Percentiles rank a stretch among this genome's conserved stretches.
phyloP scores from a whole-genome alignment of 2,329 filamentous ascomycete genomes.

The Emergomyces pasteurianus region DNA sequence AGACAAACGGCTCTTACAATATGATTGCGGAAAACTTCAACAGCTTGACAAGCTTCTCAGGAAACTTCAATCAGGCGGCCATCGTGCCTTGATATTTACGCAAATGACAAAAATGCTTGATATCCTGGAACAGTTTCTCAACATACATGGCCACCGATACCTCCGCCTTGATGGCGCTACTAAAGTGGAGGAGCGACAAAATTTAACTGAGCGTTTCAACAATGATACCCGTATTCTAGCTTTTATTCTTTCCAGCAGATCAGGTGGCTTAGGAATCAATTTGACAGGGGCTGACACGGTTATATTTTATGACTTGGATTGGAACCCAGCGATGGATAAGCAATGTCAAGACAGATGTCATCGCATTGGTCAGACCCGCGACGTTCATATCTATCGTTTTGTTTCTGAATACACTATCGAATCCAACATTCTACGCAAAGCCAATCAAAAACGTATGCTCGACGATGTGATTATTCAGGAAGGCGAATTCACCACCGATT shows the following conservation, averaged over 20 bases:
- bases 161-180: constrained; percentile 92
- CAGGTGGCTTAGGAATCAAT: constrained; percentile 91
- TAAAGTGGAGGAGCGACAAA: constrained; percentile 88
- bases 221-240: constrained; percentile 82
- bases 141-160: constrained; percentile 95
- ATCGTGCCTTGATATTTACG: constrained; percentile 93
- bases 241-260: constrained; percentile 91
- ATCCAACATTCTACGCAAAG: constrained; percentile 92
- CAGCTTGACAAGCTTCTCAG: constrained; percentile 76
- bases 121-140: constrained; percentile 93
- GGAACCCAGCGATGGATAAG: constrained; percentile 99
- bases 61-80: constrained; percentile 74
- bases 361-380: constrained; percentile 91
- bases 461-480: constrained; percentile 98
- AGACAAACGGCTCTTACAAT: constrained; percentile 89
- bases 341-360: constrained; percentile 97
- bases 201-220: constrained; percentile 94
- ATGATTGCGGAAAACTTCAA: constrained; percentile 94
- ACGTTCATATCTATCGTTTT: constrained; percentile 95
- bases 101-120: constrained; percentile 99
- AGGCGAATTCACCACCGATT: constrained; percentile 93
- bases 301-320: constrained; percentile 98
- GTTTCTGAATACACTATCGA: constrained; percentile 92
- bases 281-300: constrained; percentile 93
- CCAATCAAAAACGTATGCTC: constrained; percentile 93